Conservation (phyloP, 2,329 filamentous ascomycete genomes). For the Nannizziopsis arthrosporioides region DNA sequence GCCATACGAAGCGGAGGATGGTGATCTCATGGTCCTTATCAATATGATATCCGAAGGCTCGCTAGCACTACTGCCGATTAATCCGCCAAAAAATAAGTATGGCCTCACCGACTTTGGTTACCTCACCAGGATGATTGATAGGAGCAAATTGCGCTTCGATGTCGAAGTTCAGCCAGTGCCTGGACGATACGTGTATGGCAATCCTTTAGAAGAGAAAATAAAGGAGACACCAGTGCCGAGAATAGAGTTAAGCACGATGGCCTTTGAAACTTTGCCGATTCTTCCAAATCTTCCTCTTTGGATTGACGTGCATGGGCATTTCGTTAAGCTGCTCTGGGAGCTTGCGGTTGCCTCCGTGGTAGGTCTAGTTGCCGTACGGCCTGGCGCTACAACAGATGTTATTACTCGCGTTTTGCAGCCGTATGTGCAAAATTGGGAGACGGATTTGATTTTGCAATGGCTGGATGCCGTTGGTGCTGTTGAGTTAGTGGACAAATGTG, state of each 20-base stretch:
- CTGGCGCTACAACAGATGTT: slow-evolving; percentile 28
- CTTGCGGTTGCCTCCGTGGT: slow-evolving; percentile 32
- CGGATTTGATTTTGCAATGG: slow-evolving; percentile 33
- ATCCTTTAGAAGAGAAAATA: slow-evolving; percentile 23
- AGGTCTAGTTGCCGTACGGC: slow-evolving; percentile 32
- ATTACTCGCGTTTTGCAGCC: slow-evolving; percentile 31
- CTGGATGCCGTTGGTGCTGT: slow-evolving; percentile 23
- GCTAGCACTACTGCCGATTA: slow-evolving; percentile 27
- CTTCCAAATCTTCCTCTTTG: slow-evolving; percentile 35
- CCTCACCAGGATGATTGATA: slow-evolving; percentile 37
- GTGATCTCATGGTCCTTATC: slow-evolving; percentile 33
- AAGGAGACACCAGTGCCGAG: slow-evolving; percentile 21
- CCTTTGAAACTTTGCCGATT: background rate
- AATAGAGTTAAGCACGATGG: slow-evolving; percentile 15
- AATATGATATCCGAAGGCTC: slow-evolving; percentile 31
- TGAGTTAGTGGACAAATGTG: slow-evolving; percentile 15
- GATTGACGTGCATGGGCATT: slow-evolving; percentile 37
- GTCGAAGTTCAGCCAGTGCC: slow-evolving; percentile 30
- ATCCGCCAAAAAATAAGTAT: slow-evolving; percentile 35
- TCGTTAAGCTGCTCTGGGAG: slow-evolving; percentile 32
- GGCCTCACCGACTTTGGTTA: slow-evolving; percentile 39
- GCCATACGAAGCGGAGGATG: slow-evolving; percentile 32
- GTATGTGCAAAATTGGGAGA: slow-evolving; percentile 33
- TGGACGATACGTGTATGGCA: slow-evolving; percentile 30
- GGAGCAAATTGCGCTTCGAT: slow-evolving; percentile 32